Percentiles rank a stretch among this genome's conserved stretches.
Conservation (phyloP, 2,329 filamentous ascomycete species). For the Pseudogymnoascus verrucosus region DNA sequence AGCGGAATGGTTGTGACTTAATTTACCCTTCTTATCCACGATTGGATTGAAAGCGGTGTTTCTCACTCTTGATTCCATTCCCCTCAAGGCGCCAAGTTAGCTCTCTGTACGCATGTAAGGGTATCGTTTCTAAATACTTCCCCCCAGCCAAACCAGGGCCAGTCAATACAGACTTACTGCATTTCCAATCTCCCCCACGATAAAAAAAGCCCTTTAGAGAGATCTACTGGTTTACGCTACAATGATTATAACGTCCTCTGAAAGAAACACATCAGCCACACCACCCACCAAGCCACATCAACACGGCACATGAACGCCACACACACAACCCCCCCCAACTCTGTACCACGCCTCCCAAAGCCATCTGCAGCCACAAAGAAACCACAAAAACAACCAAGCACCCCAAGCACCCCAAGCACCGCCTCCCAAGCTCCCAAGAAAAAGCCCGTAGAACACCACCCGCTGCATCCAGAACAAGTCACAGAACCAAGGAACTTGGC, state of each 20-base stretch:
- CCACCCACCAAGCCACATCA: not conserved
- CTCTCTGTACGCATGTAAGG: not conserved
- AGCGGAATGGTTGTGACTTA: not conserved
- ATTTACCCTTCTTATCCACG: not conserved
- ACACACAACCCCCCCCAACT: not conserved
- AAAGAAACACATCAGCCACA: not conserved
- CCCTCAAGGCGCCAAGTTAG: not conserved
- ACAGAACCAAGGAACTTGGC: not conserved
- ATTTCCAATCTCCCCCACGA: not conserved
- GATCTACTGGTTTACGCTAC: not conserved
- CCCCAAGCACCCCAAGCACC: not conserved
- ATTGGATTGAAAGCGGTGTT: not conserved
- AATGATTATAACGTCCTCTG: not conserved
- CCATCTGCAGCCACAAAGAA: not conserved
- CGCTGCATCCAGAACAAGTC: not conserved
- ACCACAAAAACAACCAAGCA: not conserved
- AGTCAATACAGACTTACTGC: not conserved
- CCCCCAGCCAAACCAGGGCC: not conserved
- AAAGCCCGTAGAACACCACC: not conserved
- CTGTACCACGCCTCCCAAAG: not conserved
- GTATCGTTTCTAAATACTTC: not conserved
- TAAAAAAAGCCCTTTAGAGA: not conserved
- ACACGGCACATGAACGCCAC: not conserved
- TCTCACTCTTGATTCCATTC: not conserved
- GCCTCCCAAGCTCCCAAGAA: not conserved